phyloP scores from a whole-genome alignment of 257 asterid genomes.

The Solanum lycopersicoides region DNA sequence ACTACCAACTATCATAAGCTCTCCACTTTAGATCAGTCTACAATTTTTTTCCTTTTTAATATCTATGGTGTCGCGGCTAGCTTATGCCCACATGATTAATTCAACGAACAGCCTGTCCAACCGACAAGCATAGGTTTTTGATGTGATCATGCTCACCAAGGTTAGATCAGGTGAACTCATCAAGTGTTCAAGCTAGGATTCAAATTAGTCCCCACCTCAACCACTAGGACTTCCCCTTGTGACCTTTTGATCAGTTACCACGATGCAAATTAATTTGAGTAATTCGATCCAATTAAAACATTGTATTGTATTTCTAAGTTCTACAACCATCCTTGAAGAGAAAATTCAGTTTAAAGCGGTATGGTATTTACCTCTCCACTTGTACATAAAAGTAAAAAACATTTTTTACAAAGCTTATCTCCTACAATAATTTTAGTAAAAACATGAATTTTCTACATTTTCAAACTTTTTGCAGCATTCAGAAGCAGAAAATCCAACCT shows the following conservation, averaged over 20 bases:
- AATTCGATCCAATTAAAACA: background rate
- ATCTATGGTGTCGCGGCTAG: background rate
- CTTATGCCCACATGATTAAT: background rate
- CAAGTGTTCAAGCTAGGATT: background rate
- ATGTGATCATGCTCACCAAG: background rate
- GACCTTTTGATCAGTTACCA: background rate
- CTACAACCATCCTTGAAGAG: background rate
- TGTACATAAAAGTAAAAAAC: background rate
- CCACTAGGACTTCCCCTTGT: background rate
- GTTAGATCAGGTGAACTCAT: background rate
- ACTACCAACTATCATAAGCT: background rate
- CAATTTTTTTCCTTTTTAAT: background rate
- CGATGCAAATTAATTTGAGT: background rate
- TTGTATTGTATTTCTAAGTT: background rate
- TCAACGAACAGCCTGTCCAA: background rate
- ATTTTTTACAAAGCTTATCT: background rate
- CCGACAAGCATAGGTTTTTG: background rate
- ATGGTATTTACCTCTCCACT: background rate
- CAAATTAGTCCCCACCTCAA: background rate
- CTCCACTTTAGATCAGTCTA: background rate
- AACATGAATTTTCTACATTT: background rate
- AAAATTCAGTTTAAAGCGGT: background rate
- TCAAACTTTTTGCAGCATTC: background rate
- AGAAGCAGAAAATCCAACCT: background rate
- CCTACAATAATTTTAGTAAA: background rate